A percentile compares a stretch with the other conserved stretches of the same genome.
phyloP scores from a whole-genome alignment of 345 rosid species.

The Eucalyptus sp. region DNA sequence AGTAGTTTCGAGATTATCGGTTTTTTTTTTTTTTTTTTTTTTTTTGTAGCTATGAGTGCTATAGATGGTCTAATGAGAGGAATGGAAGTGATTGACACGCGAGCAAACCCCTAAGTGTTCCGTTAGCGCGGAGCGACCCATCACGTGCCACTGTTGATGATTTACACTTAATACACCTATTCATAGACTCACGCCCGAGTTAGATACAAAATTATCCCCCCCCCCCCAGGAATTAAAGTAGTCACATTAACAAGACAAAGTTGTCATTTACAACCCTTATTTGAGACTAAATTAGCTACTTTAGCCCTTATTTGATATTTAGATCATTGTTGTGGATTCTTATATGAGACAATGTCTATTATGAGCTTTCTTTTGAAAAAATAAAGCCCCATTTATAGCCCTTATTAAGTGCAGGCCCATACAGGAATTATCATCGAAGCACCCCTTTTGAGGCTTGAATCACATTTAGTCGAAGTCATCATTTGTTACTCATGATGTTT shows the following conservation, averaged over 20 bases:
- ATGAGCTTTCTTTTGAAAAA: not conserved
- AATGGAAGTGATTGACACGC: too few species aligned
- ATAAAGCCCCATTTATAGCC: not conserved
- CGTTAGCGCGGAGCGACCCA: too few species aligned
- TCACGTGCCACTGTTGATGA: too few species aligned
- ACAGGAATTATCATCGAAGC: not conserved
- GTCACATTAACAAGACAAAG: not conserved
- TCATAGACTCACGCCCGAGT: too few species aligned
- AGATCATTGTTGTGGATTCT: not conserved
- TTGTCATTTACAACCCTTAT: not conserved
- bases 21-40: too few species aligned
- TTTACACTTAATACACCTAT: too few species aligned
- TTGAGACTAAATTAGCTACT: not conserved
- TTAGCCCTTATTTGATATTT: not conserved
- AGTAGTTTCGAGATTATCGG: too few species aligned
- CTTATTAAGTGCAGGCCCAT: not conserved
- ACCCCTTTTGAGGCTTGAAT: not conserved
- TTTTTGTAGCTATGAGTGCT: too few species aligned
- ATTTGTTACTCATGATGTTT: not conserved
- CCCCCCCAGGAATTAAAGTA: too few species aligned
- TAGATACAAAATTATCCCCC: too few species aligned
- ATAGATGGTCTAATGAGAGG: too few species aligned
- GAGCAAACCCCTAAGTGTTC: too few species aligned
- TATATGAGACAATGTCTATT: not conserved
- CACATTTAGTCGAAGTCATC: not conserved